Base-by-base conservation (phyloP, 2,329 filamentous ascomycete genomes). In the Cercospora zeina region DNA sequence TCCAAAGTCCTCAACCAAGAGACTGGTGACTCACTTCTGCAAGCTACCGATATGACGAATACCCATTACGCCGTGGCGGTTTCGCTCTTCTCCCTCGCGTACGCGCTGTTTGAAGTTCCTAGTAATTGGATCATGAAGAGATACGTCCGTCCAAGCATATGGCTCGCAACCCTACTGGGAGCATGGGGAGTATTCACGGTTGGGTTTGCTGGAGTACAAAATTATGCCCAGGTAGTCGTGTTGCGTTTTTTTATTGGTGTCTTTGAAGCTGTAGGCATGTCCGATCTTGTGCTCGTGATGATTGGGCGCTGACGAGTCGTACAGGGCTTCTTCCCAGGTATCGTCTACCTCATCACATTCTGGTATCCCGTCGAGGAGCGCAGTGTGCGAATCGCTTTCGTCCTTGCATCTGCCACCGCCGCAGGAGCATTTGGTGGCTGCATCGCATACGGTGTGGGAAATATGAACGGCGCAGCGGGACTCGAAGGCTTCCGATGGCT, bases 391-490 rank as follows among this genome's bases (percentile, higher is more conserved):
- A 82, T 89, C 70, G 82, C 83, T 0, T 79, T 82, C 63, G 78
- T 81, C 69, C 74, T 83, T 54, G 82, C 70, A 72, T 85, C 77
- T 75, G 86, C 74, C n/a, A 84, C 83, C 73, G 81, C 78, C 67
- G 83, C 74, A 66, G 80, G 75, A 34, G 81, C 81, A 0, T 84
- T 85, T 67, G 82, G 82, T 3, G 83, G 83, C 2, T 77, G 82
- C 7, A 80, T 79, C 68, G 85, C 85, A 1, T 86, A 82, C 60
- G 82, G 81, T 90, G 2, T 91, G 89, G 72, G 86, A 86, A 61
- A 86, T 55, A 75, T 77, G 63, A 75, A 77, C 63, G 73, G 75
- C 8, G 67, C 70, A 9, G 73, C 70, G 4, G 75, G 74, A 2
- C 70, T 78, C 1, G 71, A 75, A 42, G 79, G 77, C 3, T 82